Evolutionary conservation across 108 stramenopile genomes (phyloP), one percentile per base, ranked within the genome.

Genomic region (Licmophora abbreviata): DNA sequence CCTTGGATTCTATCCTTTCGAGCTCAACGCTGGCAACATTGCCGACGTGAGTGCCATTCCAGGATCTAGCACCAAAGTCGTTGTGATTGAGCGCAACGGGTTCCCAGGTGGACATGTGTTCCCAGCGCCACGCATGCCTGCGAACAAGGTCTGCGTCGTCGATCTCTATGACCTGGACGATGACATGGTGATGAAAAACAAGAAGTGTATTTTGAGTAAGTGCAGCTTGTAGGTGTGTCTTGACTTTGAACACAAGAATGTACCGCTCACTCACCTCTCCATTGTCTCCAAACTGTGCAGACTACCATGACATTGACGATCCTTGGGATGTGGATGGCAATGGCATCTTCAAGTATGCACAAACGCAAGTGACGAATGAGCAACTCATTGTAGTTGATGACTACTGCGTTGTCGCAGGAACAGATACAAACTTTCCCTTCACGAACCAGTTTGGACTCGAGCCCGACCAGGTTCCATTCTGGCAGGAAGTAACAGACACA

Each of bases 291-390:
- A n/a, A n/a, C n/a, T n/a, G n/a, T n/a, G n/a, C n/a, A n/a, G n/a
- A 53, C 20, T 53, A 41, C 20, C 37, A 47, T 29, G 17, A 30
- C 4, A 57, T 68, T 34, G 21, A 24, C 24, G 67, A 68, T 56
- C 67, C 67, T 9, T 68, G 61, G 60, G 67, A 68, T 51, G 67
- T 62, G 0, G 67, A 68, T 34, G 67, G 67, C 28, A 68, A 68
- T 44, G 67, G 67, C 3, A 68, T 68, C 56, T 57, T 62, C 47
- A 23, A 51, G n/a, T 68, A 68, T 36, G 67, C 55, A 2, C 61
- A 62, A 24, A 68, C 61, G 27, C 67, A 68, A 44, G 61, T 68
- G 22, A 62, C 61, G 6, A 61, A 61, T 28, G 67, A 68, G 46
- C 40, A 36, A 11, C 14, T 68, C 25, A 51, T 68, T 43, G 61